Percentiles rank a stretch among this genome's conserved stretches.
Conservation (phyloP, 352 stramenopile species). For the Phytophthora chlamydospora region DNA sequence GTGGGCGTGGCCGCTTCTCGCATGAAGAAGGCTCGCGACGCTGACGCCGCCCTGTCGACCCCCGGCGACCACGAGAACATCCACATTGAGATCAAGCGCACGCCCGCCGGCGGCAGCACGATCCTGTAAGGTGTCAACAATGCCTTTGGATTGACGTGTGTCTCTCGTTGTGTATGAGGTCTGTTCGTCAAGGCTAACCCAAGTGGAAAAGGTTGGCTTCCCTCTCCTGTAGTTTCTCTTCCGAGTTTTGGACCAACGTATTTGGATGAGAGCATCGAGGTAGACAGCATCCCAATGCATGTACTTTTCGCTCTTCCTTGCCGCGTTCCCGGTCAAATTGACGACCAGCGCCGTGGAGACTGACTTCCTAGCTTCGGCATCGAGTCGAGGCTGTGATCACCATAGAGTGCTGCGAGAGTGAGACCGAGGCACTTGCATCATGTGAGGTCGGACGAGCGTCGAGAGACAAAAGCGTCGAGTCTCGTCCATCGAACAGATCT, state of each 20-base stretch:
- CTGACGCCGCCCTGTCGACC: slow-evolving; percentile 29
- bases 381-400: background rate
- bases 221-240: slow-evolving; percentile 14
- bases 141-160: slow-evolving; percentile 7
- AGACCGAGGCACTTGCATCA: background rate
- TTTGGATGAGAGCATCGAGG: slow-evolving; percentile 19
- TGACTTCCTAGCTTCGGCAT: slow-evolving; percentile 18
- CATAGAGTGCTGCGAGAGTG: background rate
- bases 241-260: slow-evolving; percentile 16
- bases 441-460: background rate
- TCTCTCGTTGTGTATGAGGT: slow-evolving; percentile 33
- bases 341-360: slow-evolving; percentile 1
- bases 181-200: slow-evolving; percentile 31
- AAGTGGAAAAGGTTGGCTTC: slow-evolving; percentile 28
- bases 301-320: slow-evolving; percentile 18
- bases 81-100: slow-evolving; percentile 49
- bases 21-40: slow-evolving; percentile 34
- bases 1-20: slow-evolving; percentile 33
- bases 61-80: slow-evolving; percentile 39
- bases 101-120: slow-evolving; percentile 46
- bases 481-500: slow-evolving; percentile 12
- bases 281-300: slow-evolving; percentile 37
- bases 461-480: slow-evolving; percentile 1
- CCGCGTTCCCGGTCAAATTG: slow-evolving; percentile 1
- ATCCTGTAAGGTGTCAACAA: slow-evolving; percentile 39